Conservation (phyloP, 441 rosid species). For the Pelargonium australe region DNA sequence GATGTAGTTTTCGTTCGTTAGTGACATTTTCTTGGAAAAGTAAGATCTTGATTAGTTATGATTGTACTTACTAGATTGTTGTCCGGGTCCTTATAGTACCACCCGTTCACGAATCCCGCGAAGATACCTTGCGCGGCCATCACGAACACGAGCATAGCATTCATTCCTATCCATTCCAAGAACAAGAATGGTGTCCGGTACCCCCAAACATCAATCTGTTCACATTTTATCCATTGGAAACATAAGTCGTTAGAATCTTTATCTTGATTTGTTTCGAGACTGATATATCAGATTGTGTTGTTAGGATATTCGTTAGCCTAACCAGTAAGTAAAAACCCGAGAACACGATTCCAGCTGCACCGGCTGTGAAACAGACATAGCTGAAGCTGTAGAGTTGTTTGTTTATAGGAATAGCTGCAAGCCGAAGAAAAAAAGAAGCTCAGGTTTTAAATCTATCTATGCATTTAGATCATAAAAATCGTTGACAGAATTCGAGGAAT, state of each 20-base stretch:
- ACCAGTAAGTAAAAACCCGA: slow-evolving; percentile 55
- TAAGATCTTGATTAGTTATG: too few species aligned
- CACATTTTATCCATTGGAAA: too few species aligned
- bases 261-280: background rate
- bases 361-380: slow-evolving; percentile 60
- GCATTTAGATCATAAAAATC: too few species aligned
- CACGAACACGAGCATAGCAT: slow-evolving; percentile 63
- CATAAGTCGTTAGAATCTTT: background rate
- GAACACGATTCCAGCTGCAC: slow-evolving; percentile 60
- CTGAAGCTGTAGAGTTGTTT: slow-evolving; percentile 71
- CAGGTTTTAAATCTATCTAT: too few species aligned
- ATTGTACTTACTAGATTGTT: slow-evolving; percentile 45
- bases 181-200: slow-evolving; percentile 42
- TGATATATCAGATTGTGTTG: background rate
- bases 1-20: background rate
- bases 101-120: slow-evolving; percentile 52
- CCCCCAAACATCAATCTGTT: slow-evolving; percentile 57
- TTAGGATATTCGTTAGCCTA: background rate
- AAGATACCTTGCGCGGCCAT: slow-evolving; percentile 65
- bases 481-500: too few species aligned
- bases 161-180: slow-evolving; percentile 76
- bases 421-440: too few species aligned
- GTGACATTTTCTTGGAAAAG: background rate
- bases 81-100: slow-evolving; percentile 44
- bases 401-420: slow-evolving; percentile 57